Evolutionary conservation across 1,284 basidiomycete genomes (phyloP), one percentile per base, ranked within the genome.

Genomic region (Pseudozyma sp.): DNA sequence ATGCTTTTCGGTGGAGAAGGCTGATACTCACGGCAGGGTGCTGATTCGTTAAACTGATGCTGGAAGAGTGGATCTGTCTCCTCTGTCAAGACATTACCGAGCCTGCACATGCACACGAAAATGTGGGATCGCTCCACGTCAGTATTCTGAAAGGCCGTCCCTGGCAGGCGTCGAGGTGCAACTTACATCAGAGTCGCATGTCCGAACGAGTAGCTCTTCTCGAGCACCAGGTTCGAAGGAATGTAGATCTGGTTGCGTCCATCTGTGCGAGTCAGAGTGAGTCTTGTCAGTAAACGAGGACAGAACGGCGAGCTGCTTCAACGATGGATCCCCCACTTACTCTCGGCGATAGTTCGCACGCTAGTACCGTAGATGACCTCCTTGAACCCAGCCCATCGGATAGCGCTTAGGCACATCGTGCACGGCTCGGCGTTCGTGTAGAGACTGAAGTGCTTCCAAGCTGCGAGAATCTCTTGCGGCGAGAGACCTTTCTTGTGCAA

Each of bases 231-330:
- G 19, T 67, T 74, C 1, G 79, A 81, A 7, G 79, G 75, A 34
- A 80, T 69, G 64, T 78, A 81, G 54, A 80, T 81, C 40, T 81
- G 79, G 33, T 73, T 74, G 10, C 75, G 58, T 7, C 77, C 67
- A 17, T 50, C 62, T 71, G 49, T 17, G 17, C 19, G 4, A 11
- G 5, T 34, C 34, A 24, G 46, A 24, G 19, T 7, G 35, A 11
- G 24, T 24, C 4, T 24, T 24, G 24, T 24, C 24, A 24, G 24
- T 24, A 24, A 24, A 24, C 24, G 24, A 31, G 46, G 48, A 44
- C 31, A 56, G 54, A 45, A 49, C 17, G 1, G 16, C 35, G 6
- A 19, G 13, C 40, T 8, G 5, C 24, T 16, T 17, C 6, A 7
- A 6, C 11, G 5, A 13, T 10, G 10, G 11, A 2, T 34, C 13